These are phyloP conservation scores for Sinapis alba DNA, from an alignment of 441 rosid genomes.

Conservation along the genomic window DNA sequence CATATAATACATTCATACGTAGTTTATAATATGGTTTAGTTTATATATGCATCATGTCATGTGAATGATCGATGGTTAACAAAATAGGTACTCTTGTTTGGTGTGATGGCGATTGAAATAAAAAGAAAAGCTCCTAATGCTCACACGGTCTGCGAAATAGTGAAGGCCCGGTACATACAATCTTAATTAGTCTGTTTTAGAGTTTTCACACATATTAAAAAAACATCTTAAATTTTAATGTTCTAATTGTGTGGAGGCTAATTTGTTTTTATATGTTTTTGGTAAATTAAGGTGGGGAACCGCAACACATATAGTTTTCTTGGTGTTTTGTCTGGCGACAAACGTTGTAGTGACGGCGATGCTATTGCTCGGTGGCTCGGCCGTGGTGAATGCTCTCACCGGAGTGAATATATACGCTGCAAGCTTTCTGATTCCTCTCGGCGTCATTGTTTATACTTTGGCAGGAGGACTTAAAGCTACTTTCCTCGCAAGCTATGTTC, in stretches of 20 bases:
- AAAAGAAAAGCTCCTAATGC: constrained; percentile 96
- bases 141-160: constrained; percentile 93
- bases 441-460: constrained; percentile 79
- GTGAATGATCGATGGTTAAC: constrained; percentile 8
- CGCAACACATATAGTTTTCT: constrained; percentile 81
- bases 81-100: constrained; percentile 78
- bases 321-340: constrained; percentile 76
- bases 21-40: constrained; percentile 24
- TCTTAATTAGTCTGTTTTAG: no score
- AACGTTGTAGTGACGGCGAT: constrained; percentile 85
- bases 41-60: constrained; percentile 1
- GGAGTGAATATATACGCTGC: constrained; percentile 89
- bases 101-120: constrained; percentile 95
- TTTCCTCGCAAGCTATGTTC: constrained; percentile 90
- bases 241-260: not conserved
- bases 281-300: constrained; percentile 75
- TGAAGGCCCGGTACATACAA: constrained; percentile 73
- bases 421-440: constrained; percentile 92
- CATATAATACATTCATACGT: not conserved
- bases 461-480: constrained; percentile 98
- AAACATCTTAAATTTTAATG: not conserved
- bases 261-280: not conserved
- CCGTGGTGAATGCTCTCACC: constrained; percentile 92
- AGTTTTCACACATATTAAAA: no score
- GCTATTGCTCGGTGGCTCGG: constrained; percentile 93